These are phyloP conservation scores for Aspergillus clavatus DNA, from an alignment of 2,329 filamentous ascomycete species.

Conservation along the genomic window DNA sequence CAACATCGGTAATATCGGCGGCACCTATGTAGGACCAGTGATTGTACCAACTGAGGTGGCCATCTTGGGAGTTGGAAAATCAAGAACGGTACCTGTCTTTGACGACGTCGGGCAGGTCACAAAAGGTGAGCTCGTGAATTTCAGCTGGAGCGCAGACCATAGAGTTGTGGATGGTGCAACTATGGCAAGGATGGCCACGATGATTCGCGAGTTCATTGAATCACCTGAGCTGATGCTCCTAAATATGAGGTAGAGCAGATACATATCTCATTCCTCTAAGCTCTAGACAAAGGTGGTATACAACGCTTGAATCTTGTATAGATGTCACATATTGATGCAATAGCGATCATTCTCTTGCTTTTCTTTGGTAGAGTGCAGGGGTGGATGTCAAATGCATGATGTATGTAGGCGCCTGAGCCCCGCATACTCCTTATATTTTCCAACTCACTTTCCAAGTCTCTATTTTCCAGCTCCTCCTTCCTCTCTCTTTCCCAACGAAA, in stretches of 20 bases:
- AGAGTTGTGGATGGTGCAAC: slow-evolving; percentile 91
- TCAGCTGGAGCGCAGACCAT: slow-evolving; percentile 97
- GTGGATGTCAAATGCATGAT: no score
- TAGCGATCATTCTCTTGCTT: neutral
- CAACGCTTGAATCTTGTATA: neutral
- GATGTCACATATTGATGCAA: neutral
- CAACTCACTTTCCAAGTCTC: neutral
- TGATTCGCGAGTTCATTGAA: slow-evolving; percentile 73
- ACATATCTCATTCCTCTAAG: neutral
- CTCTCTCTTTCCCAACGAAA: no score
- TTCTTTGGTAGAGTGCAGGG: no score
- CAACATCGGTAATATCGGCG: slow-evolving; percentile 93
- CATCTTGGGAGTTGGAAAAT: slow-evolving; percentile 81
- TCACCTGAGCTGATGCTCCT: slow-evolving; percentile 83
- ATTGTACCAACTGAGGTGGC: slow-evolving; percentile 88
- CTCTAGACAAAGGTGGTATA: neutral
- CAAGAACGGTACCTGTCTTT: slow-evolving; percentile 78
- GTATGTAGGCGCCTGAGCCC: no score
- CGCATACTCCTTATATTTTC: neutral
- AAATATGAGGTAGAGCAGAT: slow-evolving; percentile 49
- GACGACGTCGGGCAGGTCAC: slow-evolving; percentile 55
- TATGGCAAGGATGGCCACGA: slow-evolving; percentile 82
- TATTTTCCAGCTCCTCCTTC: no score
- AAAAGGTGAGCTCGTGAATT: slow-evolving; percentile 74
- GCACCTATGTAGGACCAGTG: slow-evolving; percentile 84